These are phyloP conservation scores for Grammothele lineata DNA, from an alignment of 768 basidiomycete species.

Conservation along the genomic window DNA sequence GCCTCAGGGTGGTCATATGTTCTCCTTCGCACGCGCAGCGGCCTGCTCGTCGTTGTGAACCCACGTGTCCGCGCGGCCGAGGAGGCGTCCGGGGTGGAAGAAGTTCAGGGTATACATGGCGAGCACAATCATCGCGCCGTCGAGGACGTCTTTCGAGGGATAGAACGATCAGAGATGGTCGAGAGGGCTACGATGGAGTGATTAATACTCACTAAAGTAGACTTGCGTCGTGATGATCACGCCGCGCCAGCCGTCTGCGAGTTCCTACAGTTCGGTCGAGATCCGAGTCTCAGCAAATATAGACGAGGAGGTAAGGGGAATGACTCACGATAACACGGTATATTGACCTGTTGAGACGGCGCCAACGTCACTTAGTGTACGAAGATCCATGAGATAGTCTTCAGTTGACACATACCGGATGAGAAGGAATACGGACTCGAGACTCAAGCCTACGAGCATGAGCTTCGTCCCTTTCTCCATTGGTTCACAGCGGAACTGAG, in stretches of 20 bases:
- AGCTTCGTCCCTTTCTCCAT: slow-evolving; percentile 14
- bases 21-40: too few relatives aligned
- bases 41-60: too few relatives aligned
- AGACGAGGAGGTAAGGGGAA: too few relatives aligned
- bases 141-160: slow-evolving; percentile 24
- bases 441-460: slow-evolving; percentile 18
- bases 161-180: too few relatives aligned
- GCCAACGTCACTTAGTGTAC: too few relatives aligned
- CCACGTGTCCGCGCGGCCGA: slow-evolving; percentile 10
- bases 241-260: slow-evolving; percentile 47
- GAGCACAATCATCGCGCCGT: slow-evolving; percentile 29
- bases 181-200: too few relatives aligned
- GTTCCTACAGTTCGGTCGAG: slow-evolving; percentile 21
- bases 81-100: slow-evolving; percentile 29
- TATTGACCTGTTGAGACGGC: slow-evolving; percentile 33
- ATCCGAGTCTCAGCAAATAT: too few relatives aligned
- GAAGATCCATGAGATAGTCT: too few relatives aligned
- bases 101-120: slow-evolving; percentile 30
- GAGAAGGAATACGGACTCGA: slow-evolving; percentile 23
- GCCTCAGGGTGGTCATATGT: too few relatives aligned
- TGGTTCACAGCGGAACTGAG: too few relatives aligned
- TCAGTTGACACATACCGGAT: slow-evolving; percentile 28
- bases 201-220: slow-evolving; percentile 38
- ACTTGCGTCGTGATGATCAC: slow-evolving; percentile 42
- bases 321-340: slow-evolving; percentile 43